Base-by-base conservation (phyloP, 1,284 basidiomycete species). In the Cutaneotrichosporon sp. region DNA sequence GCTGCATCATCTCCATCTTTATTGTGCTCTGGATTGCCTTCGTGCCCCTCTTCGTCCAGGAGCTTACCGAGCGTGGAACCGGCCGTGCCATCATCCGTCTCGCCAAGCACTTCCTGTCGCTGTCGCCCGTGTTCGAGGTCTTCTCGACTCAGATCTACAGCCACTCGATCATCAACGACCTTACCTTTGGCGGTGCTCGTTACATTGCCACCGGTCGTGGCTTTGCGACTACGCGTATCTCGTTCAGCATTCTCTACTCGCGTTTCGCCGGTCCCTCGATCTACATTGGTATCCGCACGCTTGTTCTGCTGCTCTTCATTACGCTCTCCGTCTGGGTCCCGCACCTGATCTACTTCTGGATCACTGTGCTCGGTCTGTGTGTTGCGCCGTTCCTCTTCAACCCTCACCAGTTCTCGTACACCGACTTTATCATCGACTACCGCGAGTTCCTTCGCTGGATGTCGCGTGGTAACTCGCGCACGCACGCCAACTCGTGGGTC, bases 121-220 rank as follows among this genome's bases (percentile, higher is more conserved):
- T 91, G 9, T 94, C 92, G n/a, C 90, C 90, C 2, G 81, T 92
- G 35, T 97, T 97, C 73, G 92, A 97, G 73, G 86, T 97, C 47
- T 97, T 96, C 78, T 87, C 88, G 20, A 96, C 92, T 0, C 92
- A 96, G 75, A 96, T 97, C 69, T 90, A 91, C 72, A 90, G 90
- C 48, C 89, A 97, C 69, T 96, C 92, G 26, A 92, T 96, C 70
- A 77, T 94, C 62, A 94, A 85, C 75, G 92, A 96, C 76, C 78
- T 96, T 77, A 92, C 89, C 4, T 94, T 94, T 59, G 92, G 92
- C 76, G 92, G 92, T 56, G 92, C 92, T 48, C 84, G 92, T 56
- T 97, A 96, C 76, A 97, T 97, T 64, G 91, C 92, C n/a, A 97
- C 92, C n/a, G 92, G 92, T 54, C 88, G 92, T 81, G 92, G 92